Evolutionary conservation across 768 basidiomycete species (phyloP).

Genomic region (Lentinus brumalis): DNA sequence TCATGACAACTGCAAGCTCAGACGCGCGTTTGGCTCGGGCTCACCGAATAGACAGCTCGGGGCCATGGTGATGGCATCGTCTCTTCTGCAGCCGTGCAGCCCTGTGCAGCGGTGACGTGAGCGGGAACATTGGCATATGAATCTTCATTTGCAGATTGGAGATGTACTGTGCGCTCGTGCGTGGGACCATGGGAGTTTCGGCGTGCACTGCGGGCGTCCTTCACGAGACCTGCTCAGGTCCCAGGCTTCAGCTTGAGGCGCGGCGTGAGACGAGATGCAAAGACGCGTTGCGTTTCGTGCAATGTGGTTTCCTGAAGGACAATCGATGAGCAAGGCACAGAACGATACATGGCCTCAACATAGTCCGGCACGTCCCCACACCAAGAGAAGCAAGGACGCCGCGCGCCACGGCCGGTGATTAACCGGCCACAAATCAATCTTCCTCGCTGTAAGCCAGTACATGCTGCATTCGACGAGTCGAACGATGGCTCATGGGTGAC

Average conservation of each 20-base stretch:
- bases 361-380: constrained; percentile 2
- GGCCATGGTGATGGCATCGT: too few relatives aligned
- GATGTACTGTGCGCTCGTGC: too few relatives aligned
- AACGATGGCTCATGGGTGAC: constrained; percentile 1
- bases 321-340: constrained; percentile 19
- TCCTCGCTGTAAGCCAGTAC: constrained; percentile 5
- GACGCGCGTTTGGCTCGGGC: too few relatives aligned
- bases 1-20: too few relatives aligned
- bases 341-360: constrained; percentile 2
- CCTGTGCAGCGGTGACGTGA: too few relatives aligned
- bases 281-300: background rate
- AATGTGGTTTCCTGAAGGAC: background rate
- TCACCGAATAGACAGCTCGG: too few relatives aligned
- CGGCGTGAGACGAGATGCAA: background rate
- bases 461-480: constrained; percentile 7
- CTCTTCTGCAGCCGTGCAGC: too few relatives aligned
- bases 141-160: too few relatives aligned
- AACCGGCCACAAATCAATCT: constrained; percentile 5
- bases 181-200: too few relatives aligned
- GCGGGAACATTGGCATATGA: too few relatives aligned
- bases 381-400: constrained; percentile 2
- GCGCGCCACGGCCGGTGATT: constrained; percentile 8
- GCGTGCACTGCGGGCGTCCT: background rate
- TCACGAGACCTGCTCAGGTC: background rate
- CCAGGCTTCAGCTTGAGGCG: background rate